Percentiles rank a stretch among this genome's conserved stretches.
These are phyloP conservation scores for Alternaria arborescens DNA, from an alignment of 2,329 filamentous ascomycete species.

Conservation along the genomic window DNA sequence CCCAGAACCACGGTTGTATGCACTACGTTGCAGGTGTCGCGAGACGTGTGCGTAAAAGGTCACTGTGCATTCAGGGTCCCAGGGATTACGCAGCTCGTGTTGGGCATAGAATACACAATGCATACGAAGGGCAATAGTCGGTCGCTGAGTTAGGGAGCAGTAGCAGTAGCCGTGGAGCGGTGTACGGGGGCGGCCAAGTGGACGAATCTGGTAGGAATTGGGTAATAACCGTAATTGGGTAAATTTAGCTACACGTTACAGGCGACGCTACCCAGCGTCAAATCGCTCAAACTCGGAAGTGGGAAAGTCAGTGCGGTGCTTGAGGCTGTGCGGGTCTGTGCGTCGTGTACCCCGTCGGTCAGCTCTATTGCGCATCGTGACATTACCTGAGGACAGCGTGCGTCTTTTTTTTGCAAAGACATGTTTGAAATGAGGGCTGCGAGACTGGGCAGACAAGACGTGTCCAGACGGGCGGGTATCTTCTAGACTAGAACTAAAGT, in stretches of 20 bases:
- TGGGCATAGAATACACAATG: slow-evolving; percentile 9
- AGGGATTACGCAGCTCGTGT: slow-evolving; percentile 10
- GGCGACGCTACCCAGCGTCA: slow-evolving; percentile 46
- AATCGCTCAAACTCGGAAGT: slow-evolving; percentile 47
- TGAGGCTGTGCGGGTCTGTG: slow-evolving; percentile 37
- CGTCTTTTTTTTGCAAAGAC: background rate
- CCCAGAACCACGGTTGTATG: slow-evolving; percentile 8
- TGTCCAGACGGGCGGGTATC: background rate
- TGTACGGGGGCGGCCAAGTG: slow-evolving; percentile 12
- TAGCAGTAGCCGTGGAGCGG: slow-evolving; percentile 17
- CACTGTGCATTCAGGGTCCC: slow-evolving; percentile 11
- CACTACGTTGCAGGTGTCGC: slow-evolving; percentile 24
- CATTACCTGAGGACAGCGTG: slow-evolving; percentile 6
- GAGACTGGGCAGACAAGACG: background rate
- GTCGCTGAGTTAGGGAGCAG: background rate
- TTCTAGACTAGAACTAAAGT: background rate
- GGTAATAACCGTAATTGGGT: slow-evolving; percentile 22
- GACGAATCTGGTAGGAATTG: slow-evolving; percentile 29
- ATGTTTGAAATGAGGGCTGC: background rate
- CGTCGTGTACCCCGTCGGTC: slow-evolving; percentile 15
- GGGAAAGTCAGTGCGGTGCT: background rate
- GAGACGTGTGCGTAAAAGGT: slow-evolving; percentile 8
- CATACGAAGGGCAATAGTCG: slow-evolving; percentile 14
- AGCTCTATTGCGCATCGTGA: background rate
- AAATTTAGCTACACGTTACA: slow-evolving; percentile 39